Base-by-base conservation (phyloP, 164 flowering plant genomes). In the Stephania japonica region DNA sequence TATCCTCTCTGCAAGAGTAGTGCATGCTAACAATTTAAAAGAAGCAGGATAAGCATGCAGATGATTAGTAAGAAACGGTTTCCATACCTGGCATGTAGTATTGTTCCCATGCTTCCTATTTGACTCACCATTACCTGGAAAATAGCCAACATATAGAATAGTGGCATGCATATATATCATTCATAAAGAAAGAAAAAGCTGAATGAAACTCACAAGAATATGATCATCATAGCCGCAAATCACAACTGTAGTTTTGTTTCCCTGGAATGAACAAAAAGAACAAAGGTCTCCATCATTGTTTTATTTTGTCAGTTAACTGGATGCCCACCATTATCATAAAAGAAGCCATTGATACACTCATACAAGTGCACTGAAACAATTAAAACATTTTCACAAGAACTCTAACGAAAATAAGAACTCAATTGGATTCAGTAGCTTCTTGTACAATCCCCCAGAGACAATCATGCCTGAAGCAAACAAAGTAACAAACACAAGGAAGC, bases 81-180 rank as follows among this genome's bases (percentile, higher is more conserved):
- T 23, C 13, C 80, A 73, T 3, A 93, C 97, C 97, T 94, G 74
- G 97, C 97, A 65, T 92, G 90, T 73, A 94, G 72, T 56, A 92
- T 86, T 21, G 97, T 91, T 68, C 98, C 97, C 98, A 92, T 90
- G 44, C 87, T 85, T 80, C 95, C 97, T 50, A 94, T 89, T 80
- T 92, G 97, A 73, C 93, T 88, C 23, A 84, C 98, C 65, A 91
- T 81, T 16, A 94, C 91, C 98, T 94, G 83, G 71, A 72, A 76
- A 50, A 16, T 68, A 25, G 16, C 16, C 21, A 72, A 65, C 66
- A 44, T 70, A 72, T 19, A 79, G 53, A 77, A 67, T 0, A 42
- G 50, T 47, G 19, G 19, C 16, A 56, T 56, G 21, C 62, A 56
- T 16, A 14, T 21, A 56, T 56, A 6, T 56, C 6, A 7, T 16